Base-by-base conservation (phyloP, 495 filamentous ascomycete genomes). In the Patellaria atrata region DNA sequence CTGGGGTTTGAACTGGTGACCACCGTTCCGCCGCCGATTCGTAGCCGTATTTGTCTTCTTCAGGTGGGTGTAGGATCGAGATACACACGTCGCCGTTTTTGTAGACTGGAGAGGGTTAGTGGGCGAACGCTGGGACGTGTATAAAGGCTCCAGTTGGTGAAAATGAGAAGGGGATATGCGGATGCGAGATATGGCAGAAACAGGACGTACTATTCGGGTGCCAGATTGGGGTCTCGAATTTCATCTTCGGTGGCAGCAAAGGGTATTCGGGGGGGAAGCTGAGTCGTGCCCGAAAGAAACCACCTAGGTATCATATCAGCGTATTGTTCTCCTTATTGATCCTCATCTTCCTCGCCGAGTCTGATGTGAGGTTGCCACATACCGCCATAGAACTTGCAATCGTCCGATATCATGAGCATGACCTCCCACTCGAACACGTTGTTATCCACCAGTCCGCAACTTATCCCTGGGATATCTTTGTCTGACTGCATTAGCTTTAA, bases 371-470 rank as follows among this genome's bases (percentile, higher is more conserved):
- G 3, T 34, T 1, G 13, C n/a, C 20, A 60, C 75, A 61, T 54
- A 76, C 77, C 89, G 45, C 87, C 91, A 51, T 96, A 97, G 51
- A 82, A 77, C 57, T 91, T 87, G 58, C 82, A 87, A 47, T 97
- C 89, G 50, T 97, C 89, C 20, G 69, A 81, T 48, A 97, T 89
- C 89, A 97, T 97, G 22, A 97, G 70, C 79, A 94, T 93, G 11
- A 97, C 84, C 56, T 96, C 87, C 89, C 89, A 97, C 63, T 94
- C 79, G 44, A 93, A 94, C n/a, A 96, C 77, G 52, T 92, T 94
- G 61, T 65, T 76, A 47, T 75, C 73, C 16, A 89, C 74, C 20
- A 97, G 64, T 1, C 89, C 89, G 52, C 79, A 89, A 43, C 83
- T 92, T 48, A 97, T 94, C 23, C 85, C 89, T 0, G 84, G 82